phyloP scores from a whole-genome alignment of 305 asterid species.

The Fraxinus xanthoxyloides region DNA sequence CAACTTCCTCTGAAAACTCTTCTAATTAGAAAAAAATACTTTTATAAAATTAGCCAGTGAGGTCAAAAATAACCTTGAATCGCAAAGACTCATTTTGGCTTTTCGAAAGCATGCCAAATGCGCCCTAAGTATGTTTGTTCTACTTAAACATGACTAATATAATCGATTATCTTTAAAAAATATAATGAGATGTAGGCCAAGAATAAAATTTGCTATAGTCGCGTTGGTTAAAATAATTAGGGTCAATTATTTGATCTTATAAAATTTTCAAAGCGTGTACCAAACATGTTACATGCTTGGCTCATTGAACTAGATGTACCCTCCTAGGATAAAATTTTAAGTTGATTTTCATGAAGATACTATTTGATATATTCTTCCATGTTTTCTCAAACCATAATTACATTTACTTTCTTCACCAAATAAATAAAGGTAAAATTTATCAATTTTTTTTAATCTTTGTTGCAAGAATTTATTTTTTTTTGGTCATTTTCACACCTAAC shows the following conservation, averaged over 20 bases:
- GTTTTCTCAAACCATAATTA: not conserved
- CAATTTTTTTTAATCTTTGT: not conserved
- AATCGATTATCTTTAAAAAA: too few relatives aligned
- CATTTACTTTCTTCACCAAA: not conserved
- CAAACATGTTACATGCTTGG: not conserved
- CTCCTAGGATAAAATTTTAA: not conserved
- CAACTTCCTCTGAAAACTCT: too few relatives aligned
- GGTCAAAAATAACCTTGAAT: too few relatives aligned
- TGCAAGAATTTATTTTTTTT: not conserved
- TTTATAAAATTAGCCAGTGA: too few relatives aligned
- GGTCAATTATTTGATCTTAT: not conserved
- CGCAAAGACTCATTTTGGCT: too few relatives aligned
- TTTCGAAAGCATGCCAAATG: too few relatives aligned
- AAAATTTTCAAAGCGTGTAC: not conserved
- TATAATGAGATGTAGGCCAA: not conserved
- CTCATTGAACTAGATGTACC: not conserved
- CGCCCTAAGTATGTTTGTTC: too few relatives aligned
- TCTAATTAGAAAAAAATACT: too few relatives aligned
- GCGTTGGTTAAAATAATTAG: not conserved
- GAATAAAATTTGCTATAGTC: not conserved
- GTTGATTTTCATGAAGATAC: not conserved
- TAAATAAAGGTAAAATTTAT: not conserved
- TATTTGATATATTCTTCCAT: not conserved
- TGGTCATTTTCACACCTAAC: constrained; percentile 5
- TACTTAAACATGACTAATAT: not conserved